Percentiles rank a stretch among this genome's conserved stretches.
Evolutionary conservation across 495 filamentous ascomycete genomes (phyloP).

Genomic region (Beverwykella pulmonaria): DNA sequence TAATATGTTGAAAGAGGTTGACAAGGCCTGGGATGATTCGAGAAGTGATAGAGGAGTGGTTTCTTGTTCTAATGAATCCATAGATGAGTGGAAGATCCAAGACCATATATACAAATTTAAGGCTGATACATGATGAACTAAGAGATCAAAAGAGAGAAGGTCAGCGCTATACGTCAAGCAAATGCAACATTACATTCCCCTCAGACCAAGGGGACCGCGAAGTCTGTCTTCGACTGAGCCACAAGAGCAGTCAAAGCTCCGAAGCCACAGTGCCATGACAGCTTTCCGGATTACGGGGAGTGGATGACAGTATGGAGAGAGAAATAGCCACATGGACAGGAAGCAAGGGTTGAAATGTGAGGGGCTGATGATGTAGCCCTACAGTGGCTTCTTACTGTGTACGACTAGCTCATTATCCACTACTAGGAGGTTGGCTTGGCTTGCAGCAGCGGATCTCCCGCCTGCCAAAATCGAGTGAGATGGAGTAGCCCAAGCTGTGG

Average conservation of each 20-base stretch:
- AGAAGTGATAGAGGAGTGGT: constrained; percentile 9
- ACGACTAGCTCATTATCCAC: neutral
- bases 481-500: constrained; percentile 9
- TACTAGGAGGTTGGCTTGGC: neutral
- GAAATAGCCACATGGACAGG: neutral
- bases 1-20: constrained; percentile 17
- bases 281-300: neutral
- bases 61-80: constrained; percentile 23
- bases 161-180: neutral
- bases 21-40: constrained; percentile 11
- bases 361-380: neutral
- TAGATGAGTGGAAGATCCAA: constrained; percentile 1
- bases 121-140: neutral
- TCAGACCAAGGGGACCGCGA: neutral
- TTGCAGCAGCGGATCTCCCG: constrained; percentile 13
- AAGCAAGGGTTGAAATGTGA: neutral
- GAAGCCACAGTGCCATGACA: constrained; percentile 13
- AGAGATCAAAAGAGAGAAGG: neutral
- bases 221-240: constrained; percentile 2
- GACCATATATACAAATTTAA: constrained; percentile 31
- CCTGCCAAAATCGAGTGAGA: constrained; percentile 24
- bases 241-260: constrained; percentile 21
- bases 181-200: neutral
- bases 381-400: neutral
- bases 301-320: neutral